Percentiles rank a stretch among this genome's conserved stretches.
phyloP scores from a whole-genome alignment of 257 asterid genomes.

The Plantago ovata region DNA sequence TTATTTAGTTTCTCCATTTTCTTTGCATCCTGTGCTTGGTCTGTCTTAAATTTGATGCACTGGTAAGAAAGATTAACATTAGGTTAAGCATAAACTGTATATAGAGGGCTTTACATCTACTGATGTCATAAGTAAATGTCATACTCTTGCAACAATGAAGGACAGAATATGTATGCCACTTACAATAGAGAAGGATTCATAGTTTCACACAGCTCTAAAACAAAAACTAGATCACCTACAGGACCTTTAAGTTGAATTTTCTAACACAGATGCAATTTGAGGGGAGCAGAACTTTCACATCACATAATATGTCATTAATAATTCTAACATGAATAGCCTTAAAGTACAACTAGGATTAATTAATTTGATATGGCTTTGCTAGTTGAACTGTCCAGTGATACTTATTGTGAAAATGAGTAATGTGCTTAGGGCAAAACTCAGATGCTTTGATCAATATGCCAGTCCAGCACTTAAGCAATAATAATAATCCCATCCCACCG shows the following conservation, averaged over 20 bases:
- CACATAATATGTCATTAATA: background rate
- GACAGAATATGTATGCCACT: constrained; percentile 2
- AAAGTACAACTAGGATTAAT: background rate
- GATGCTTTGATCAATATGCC: too few relatives aligned
- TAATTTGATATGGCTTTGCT: too few relatives aligned
- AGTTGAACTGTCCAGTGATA: too few relatives aligned
- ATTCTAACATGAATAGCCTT: background rate
- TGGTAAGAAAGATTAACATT: constrained; percentile 24
- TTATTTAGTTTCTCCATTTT: constrained; percentile 83
- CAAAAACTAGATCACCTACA: constrained; percentile 5
- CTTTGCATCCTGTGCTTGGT: constrained; percentile 87
- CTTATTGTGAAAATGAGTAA: too few relatives aligned
- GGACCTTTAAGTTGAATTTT: background rate
- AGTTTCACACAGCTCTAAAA: constrained; percentile 14
- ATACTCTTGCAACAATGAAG: background rate
- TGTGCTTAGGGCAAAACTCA: too few relatives aligned
- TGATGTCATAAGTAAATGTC: constrained; percentile 12
- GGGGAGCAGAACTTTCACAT: constrained; percentile 15
- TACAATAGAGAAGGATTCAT: background rate
- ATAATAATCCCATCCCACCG: too few relatives aligned
- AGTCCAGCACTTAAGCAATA: too few relatives aligned
- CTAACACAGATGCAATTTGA: background rate
- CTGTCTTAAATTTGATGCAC: constrained; percentile 88
- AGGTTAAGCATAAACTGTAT: constrained; percentile 7
- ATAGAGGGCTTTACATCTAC: constrained; percentile 3